Base-by-base conservation (phyloP, 768 basidiomycete genomes). In the Polyporus arcularius region DNA sequence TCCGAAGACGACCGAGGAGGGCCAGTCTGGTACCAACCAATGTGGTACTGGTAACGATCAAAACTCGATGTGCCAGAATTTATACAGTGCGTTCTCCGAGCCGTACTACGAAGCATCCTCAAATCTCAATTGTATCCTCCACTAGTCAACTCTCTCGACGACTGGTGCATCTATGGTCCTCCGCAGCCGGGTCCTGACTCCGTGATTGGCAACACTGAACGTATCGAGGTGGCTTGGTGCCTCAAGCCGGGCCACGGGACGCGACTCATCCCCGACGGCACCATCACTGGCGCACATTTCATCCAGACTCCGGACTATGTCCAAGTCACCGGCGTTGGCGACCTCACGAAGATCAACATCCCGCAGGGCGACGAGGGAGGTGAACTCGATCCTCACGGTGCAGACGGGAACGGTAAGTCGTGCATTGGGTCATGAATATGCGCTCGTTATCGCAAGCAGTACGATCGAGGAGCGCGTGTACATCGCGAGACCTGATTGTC, bases 241-340 rank as follows among this genome's bases (percentile, higher is more conserved):
- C 68, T 70, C 41, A 74, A 84, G 71, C 77, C 75, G 63, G 83
- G 82, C 39, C 80, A 84, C 50, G 89, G 88, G 35, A 81, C 83
- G 14, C 85, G 85, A 50, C 70, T 88, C 65, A 89, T 93, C 62
- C 92, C 89, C 14, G 82, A 85, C 55, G 91, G 88, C 32, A 74
- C 86, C n/a, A 83, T 91, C 67, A 78, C 75, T 1, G 85, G 85
- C 55, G 87, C 83, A n/a, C 88, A 87, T 68, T 83, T 90, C 70
- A 79, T 90, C 4, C 78, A 83, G 63, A 90, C 90, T 0, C 85
- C 88, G 21, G 86, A 87, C 70, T 92, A 85, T 70, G 78, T 90
- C 35, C 89, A 89, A 67, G 74, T 91, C 55, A 86, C 85, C 40
- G 92, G 88, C 45, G 73, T 80, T 53, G 89, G 88, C 7, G 80